A percentile compares a stretch with the other conserved stretches of the same genome.
phyloP scores from a whole-genome alignment of 164 flowering plant species.

The Sextonia rubra region DNA sequence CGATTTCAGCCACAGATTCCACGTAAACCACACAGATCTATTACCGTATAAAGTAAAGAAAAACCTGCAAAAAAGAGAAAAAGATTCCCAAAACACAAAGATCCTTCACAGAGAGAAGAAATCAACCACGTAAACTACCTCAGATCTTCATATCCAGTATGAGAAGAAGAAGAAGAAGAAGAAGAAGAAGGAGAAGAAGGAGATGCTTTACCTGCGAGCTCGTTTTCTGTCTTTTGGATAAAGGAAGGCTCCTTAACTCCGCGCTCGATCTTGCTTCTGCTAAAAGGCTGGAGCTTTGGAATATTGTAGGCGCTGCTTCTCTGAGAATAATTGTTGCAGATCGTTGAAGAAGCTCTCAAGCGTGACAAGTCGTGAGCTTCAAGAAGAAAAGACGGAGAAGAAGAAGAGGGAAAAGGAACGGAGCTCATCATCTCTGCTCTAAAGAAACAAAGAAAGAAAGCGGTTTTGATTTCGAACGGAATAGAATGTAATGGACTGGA shows the following conservation, averaged over 20 bases:
- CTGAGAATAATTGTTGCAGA: slow-evolving; percentile 33
- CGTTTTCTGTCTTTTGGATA: slow-evolving; percentile 59
- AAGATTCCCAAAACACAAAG: too few relatives aligned
- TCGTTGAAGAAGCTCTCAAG: slow-evolving; percentile 13
- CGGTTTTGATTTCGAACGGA: too few relatives aligned
- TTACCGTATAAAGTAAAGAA: too few relatives aligned
- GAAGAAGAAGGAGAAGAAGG: background rate
- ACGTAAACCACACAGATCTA: too few relatives aligned
- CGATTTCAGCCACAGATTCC: too few relatives aligned
- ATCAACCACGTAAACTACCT: background rate
- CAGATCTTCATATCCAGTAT: background rate
- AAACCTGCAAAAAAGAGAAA: background rate
- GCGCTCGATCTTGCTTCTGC: slow-evolving; percentile 58
- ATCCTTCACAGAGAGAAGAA: background rate
- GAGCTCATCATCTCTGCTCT: slow-evolving; percentile 11
- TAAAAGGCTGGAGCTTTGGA: slow-evolving; percentile 85
- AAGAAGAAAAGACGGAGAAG: slow-evolving; percentile 22
- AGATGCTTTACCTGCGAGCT: slow-evolving; percentile 46
- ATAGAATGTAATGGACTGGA: too few relatives aligned
- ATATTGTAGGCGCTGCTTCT: slow-evolving; percentile 36
- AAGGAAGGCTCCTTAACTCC: slow-evolving; percentile 11
- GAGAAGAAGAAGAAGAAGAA: too few relatives aligned
- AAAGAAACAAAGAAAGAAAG: too few relatives aligned
- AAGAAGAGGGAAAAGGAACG: slow-evolving; percentile 18
- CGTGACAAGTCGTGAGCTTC: slow-evolving; percentile 14